These are phyloP conservation scores for Calonectria pteridis DNA, from an alignment of 2,329 filamentous ascomycete species.

Conservation along the genomic window DNA sequence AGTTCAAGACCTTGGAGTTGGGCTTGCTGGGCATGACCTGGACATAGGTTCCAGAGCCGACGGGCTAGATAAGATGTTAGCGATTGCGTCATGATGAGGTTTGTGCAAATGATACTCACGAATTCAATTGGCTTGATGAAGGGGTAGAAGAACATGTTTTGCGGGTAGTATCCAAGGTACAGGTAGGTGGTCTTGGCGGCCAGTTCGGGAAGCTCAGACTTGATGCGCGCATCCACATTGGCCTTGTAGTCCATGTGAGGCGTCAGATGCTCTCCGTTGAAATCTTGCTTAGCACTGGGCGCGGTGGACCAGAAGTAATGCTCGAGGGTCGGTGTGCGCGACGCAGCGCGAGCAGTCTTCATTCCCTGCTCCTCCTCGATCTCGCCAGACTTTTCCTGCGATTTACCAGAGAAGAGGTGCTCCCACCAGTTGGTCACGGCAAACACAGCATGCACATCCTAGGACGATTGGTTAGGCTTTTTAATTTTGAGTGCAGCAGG, in stretches of 20 bases:
- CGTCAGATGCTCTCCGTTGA: slow-evolving; percentile 18
- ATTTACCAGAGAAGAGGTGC: slow-evolving; percentile 22
- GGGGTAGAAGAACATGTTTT: slow-evolving; percentile 20
- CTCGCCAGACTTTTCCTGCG: slow-evolving; percentile 8
- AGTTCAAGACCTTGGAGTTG: slow-evolving; percentile 16
- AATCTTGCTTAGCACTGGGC: slow-evolving; percentile 10
- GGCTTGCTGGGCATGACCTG: slow-evolving; percentile 15
- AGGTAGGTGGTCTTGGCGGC: slow-evolving; percentile 17
- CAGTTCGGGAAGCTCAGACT: slow-evolving; percentile 19
- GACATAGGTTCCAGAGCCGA: slow-evolving; percentile 13
- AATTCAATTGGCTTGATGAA: slow-evolving; percentile 23
- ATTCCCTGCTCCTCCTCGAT: slow-evolving; percentile 22
- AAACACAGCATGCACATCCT: slow-evolving; percentile 18
- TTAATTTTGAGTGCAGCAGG: not conserved
- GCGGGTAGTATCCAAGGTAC: slow-evolving; percentile 22
- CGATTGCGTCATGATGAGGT: not conserved
- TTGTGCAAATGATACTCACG: not conserved
- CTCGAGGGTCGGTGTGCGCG: slow-evolving; percentile 15
- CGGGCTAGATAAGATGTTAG: not conserved
- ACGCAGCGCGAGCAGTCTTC: slow-evolving; percentile 17
- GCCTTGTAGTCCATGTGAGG: slow-evolving; percentile 30
- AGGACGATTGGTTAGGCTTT: not conserved
- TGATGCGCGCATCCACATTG: slow-evolving; percentile 25
- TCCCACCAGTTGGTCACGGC: slow-evolving; percentile 24
- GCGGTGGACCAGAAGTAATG: slow-evolving; percentile 26